Base-by-base conservation (phyloP, 495 filamentous ascomycete species). In the Xeromyces bisporus region DNA sequence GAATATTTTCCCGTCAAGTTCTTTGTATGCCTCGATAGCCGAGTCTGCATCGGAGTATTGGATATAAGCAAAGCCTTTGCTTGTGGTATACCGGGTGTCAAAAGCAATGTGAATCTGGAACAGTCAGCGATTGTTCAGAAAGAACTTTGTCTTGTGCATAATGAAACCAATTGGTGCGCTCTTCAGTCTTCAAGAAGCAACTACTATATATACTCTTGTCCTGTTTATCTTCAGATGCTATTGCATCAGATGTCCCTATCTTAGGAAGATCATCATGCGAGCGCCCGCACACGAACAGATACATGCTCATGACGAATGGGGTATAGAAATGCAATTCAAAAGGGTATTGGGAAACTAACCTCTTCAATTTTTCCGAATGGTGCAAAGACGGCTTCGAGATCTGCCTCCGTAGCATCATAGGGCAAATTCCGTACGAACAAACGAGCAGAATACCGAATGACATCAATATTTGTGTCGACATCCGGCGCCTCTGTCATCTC, bases 241-340 rank as follows among this genome's bases (percentile, higher is more conserved):
- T 58, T 53, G 73, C 75, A 89, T 94, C 73, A 79, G 85, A 68
- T 96, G 87, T 94, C 89, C 89, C 89, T 96, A 96, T 93, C 87
- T n/a, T n/a, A 73, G 77, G 77, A 71, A 71, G 55, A 76, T 94
- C 87, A 94, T 94, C 87, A 86, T 65, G 48, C 57, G 64, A 67
- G 51, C 45, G 36, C 36, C 29, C 18, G 28, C 23, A 34, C 14
- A 35, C 15, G 11, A 23, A 23, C 17, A 32, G 40, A 29, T 33
- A 33, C 18, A 28, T 25, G 21, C n/a, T n/a, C n/a, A n/a, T 15
- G 11, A 24, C 10, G 23, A 41, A 26, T 23, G 28, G 25, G 32
- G 35, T 14, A 29, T 30, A 35, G 26, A 15, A 26, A 23, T 26
- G 18, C 18, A 11, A n/a, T n/a, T n/a, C 28, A 23, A 30, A 29